Evolutionary conservation across 108 stramenopile species (phyloP).

Genomic region (Cyclotella kingstonii): DNA sequence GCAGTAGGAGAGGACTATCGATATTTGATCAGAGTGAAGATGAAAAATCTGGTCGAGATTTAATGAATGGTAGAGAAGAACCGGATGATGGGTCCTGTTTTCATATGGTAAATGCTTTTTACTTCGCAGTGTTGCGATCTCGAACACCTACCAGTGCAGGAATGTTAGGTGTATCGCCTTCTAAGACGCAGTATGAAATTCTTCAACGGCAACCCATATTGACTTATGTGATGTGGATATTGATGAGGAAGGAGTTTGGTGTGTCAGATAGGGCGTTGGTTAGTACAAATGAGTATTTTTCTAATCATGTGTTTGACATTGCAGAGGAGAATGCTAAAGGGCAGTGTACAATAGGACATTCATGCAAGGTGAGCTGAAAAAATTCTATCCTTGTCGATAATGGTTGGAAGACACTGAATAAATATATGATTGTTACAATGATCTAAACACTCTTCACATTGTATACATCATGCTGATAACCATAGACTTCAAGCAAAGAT

Average conservation of each 20-base stretch:
- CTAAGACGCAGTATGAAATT: slow-evolving; percentile 15
- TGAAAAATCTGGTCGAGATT: neutral
- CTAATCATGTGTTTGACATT: slow-evolving; percentile 51
- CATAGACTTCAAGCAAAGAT: slow-evolving; percentile 42
- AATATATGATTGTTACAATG: neutral
- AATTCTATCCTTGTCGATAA: slow-evolving; percentile 13
- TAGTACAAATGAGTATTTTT: slow-evolving; percentile 35
- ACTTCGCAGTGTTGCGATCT: slow-evolving; percentile 55
- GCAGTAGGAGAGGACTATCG: slow-evolving; percentile 21
- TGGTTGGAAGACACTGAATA: neutral
- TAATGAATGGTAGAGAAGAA: slow-evolving; percentile 20
- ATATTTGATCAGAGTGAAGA: slow-evolving; percentile 12
- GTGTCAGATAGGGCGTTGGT: slow-evolving; percentile 21
- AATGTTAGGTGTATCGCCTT: slow-evolving; percentile 60
- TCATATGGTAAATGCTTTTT: slow-evolving; percentile 32
- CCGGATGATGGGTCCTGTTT: slow-evolving; percentile 36
- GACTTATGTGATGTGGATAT: slow-evolving; percentile 45
- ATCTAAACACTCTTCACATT: neutral
- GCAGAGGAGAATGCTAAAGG: slow-evolving; percentile 56
- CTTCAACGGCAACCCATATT: slow-evolving; percentile 17
- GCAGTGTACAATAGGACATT: slow-evolving; percentile 67
- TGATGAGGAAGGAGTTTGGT: slow-evolving; percentile 36
- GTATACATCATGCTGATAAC: neutral
- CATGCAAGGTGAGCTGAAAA: slow-evolving; percentile 45
- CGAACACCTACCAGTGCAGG: slow-evolving; percentile 82